Base-by-base conservation (phyloP, 306 rosid genomes). In the Luffa aegyptiaca region DNA sequence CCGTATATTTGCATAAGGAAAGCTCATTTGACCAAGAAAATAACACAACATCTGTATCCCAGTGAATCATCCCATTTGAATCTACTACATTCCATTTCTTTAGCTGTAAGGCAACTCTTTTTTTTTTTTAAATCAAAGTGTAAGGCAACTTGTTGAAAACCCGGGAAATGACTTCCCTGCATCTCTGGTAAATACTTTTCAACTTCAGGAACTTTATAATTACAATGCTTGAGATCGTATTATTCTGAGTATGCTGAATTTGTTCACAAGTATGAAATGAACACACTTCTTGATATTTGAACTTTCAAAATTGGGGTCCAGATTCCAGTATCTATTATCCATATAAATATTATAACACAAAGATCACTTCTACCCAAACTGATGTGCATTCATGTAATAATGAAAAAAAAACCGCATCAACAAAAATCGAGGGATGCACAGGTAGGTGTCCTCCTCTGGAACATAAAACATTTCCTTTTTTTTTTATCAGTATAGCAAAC, bases 101-200 rank as follows among this genome's bases (percentile, higher is more conserved):
- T 5, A 13, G 57, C n/a, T n/a, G n/a, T n/a, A n/a, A 26, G 31
- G 31, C 31, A 26, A 26, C 31, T 26, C 1, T 26, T 26, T 26
- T 26, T 26, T 26, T 26, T 26, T 26, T 26, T 26, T 26, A 26
- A 1, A 26, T 26, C 31, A 1, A 26, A 26, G 20, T 13, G 58
- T 26, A 31, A 73, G 12, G 21, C 57, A 72, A 72, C 77, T 72
- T 72, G 77, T 16, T 16, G 77, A 73, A 59, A 73, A 49, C 61
- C 0, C 3, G 45, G 45, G 59, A 73, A 10, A 33, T 3, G 12
- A 14, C 12, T 73, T 73, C 45, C 78, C 7, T 14, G 45, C 78
- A 7, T 71, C 44, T 73, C 13, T 31, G 44, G 21, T 49, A 26
- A 13, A 26, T 49, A 48, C 14, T 48, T 73, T 13, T 73, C 45